Conservation (phyloP, 2,329 filamentous ascomycete genomes). For the Microsporum canis region DNA sequence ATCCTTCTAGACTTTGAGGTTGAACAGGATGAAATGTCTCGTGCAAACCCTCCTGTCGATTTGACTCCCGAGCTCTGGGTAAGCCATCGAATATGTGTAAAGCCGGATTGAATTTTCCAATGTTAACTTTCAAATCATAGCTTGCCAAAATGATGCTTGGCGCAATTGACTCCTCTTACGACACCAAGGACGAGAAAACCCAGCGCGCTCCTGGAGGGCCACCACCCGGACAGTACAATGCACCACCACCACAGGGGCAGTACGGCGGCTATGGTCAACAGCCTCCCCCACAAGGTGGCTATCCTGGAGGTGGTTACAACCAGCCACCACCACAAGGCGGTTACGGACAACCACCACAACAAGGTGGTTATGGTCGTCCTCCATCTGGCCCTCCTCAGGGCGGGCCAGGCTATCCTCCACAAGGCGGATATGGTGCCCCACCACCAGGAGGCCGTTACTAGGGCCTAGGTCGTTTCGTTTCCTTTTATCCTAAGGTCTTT, state of each 20-base stretch:
- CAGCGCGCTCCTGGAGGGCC: slow-evolving; percentile 25
- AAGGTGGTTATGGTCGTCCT: slow-evolving; percentile 14
- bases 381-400: slow-evolving; percentile 14
- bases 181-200: slow-evolving; percentile 52
- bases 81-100: slow-evolving; percentile 11
- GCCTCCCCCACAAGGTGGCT: slow-evolving; percentile 20
- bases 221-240: slow-evolving; percentile 26
- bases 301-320: slow-evolving; percentile 20
- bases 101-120: neutral
- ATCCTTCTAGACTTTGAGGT: slow-evolving; percentile 50
- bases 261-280: slow-evolving; percentile 18
- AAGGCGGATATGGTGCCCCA: slow-evolving; percentile 16
- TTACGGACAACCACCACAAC: slow-evolving; percentile 19
- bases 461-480: neutral
- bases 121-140: slow-evolving; percentile 18
- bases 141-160: slow-evolving; percentile 57
- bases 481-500: neutral
- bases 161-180: slow-evolving; percentile 54
- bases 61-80: slow-evolving; percentile 55
- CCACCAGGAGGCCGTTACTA: slow-evolving; percentile 16
- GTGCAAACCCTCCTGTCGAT: slow-evolving; percentile 49
- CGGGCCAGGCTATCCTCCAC: slow-evolving; percentile 14
- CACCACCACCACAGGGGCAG: slow-evolving; percentile 18
- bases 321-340: slow-evolving; percentile 18
- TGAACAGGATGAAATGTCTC: slow-evolving; percentile 55